Evolutionary conservation across 1,284 basidiomycete genomes (phyloP).

Genomic region (Malassezia restricta): DNA sequence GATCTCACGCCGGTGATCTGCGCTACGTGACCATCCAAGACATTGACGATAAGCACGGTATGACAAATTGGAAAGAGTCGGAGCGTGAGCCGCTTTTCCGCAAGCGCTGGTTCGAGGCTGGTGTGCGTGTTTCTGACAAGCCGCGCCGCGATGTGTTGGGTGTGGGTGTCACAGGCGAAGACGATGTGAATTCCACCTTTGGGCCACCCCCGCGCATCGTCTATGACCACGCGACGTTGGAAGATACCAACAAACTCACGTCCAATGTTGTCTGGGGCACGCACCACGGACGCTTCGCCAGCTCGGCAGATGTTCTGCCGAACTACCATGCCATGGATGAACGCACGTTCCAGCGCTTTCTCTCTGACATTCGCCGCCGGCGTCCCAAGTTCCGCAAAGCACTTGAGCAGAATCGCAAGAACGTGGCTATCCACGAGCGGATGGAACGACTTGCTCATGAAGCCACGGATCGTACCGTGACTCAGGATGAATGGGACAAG

Average conservation of each 20-base stretch:
- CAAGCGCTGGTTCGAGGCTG: conserved; percentile 30
- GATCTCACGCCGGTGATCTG: conserved; percentile 21
- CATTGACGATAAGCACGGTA: conserved; percentile 29
- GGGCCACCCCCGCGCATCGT: conserved; percentile 21
- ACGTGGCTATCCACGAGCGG: conserved; percentile 19
- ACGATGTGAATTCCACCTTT: conserved; percentile 11
- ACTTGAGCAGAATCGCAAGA: conserved; percentile 17
- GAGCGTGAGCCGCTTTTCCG: conserved; percentile 33
- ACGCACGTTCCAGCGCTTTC: conserved; percentile 25
- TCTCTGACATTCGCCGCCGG: conserved; percentile 19
- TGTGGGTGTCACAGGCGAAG: conserved; percentile 8
- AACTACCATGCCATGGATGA: conserved; percentile 34
- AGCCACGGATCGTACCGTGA: conserved; percentile 17
- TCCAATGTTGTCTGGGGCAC: conserved; percentile 16
- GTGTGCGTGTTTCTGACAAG: conserved; percentile 19
- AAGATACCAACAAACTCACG: not conserved
- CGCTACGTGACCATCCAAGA: conserved; percentile 28
- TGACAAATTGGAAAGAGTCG: conserved; percentile 31
- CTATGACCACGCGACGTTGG: conserved; percentile 14
- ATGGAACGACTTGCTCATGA: conserved; percentile 18
- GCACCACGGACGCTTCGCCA: conserved; percentile 19
- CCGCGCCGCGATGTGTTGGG: conserved; percentile 8
- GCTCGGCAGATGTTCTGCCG: conserved; percentile 24
- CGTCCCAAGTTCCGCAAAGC: conserved; percentile 19
- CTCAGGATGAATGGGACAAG: conserved; percentile 20